Conservation (phyloP, 139 green algal species). For the Marvania coccoides region DNA sequence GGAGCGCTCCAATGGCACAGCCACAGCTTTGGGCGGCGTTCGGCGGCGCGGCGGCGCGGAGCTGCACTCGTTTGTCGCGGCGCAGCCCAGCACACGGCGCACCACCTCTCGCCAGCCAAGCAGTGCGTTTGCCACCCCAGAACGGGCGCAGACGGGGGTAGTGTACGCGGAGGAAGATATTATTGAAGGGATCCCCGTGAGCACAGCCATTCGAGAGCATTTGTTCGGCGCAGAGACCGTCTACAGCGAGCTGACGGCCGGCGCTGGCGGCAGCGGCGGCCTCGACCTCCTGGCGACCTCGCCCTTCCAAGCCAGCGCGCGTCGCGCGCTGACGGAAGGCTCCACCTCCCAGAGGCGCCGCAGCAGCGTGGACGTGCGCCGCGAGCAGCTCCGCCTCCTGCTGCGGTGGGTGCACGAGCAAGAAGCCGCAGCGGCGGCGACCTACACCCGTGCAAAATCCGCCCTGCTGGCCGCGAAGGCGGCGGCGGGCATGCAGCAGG, state of each 20-base stretch:
- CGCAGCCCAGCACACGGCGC: background rate
- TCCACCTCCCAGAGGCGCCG: background rate
- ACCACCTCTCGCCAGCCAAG: too few species aligned
- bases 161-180: too few species aligned
- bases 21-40: background rate
- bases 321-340: too few species aligned
- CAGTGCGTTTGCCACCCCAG: too few species aligned
- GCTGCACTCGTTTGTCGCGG: background rate
- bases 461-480: slow-evolving; percentile 23
- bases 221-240: too few species aligned
- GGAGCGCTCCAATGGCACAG: background rate
- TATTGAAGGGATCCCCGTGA: too few species aligned
- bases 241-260: background rate
- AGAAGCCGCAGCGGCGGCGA: slow-evolving; percentile 2
- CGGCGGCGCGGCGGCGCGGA: too few species aligned
- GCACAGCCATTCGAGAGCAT: too few species aligned
- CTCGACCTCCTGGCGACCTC: background rate
- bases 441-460: slow-evolving; percentile 5
- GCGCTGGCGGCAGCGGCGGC: background rate
- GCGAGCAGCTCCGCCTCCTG: slow-evolving; percentile 16
- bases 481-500: slow-evolving; percentile 21
- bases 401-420: slow-evolving; percentile 44
- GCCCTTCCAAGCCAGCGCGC: background rate
- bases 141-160: too few species aligned
- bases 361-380: background rate